Evolutionary conservation across 2,329 filamentous ascomycete genomes (phyloP).

Genomic region (Diaporthe humulicola): DNA sequence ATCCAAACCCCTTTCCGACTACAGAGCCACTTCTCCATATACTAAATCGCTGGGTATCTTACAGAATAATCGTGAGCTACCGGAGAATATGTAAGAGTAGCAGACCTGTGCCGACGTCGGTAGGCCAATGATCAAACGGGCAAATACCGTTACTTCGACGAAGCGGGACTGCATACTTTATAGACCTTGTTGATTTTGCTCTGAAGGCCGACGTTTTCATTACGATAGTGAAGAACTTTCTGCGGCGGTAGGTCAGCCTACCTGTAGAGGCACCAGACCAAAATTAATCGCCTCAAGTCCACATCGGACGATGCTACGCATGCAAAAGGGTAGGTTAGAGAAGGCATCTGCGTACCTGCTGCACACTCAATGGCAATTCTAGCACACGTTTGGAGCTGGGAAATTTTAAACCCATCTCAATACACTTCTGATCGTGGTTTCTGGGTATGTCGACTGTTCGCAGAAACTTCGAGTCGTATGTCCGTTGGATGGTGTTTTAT

Average conservation of each 20-base stretch:
- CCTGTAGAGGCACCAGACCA: neutral
- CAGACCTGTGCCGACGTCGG: neutral
- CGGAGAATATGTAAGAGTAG: no score
- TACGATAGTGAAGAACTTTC: constrained; percentile 15
- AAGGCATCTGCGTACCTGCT: neutral
- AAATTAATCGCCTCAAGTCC: neutral
- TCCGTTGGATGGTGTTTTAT: neutral
- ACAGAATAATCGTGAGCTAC: no score
- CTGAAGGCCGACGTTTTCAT: neutral
- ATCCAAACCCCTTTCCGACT: neutral
- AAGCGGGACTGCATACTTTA: neutral
- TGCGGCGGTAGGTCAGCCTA: neutral
- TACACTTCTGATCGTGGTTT: neutral
- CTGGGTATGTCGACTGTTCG: neutral
- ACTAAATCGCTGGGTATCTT: neutral
- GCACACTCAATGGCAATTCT: neutral
- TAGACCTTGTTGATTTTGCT: neutral
- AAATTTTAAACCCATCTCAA: neutral
- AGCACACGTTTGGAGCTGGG: neutral
- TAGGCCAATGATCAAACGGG: neutral
- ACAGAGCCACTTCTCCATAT: neutral
- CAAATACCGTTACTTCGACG: neutral
- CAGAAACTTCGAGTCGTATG: neutral
- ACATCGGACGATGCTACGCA: neutral
- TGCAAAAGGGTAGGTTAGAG: neutral